Conservation (phyloP, 164 flowering plant genomes). For the Vitis rotundifolia region DNA sequence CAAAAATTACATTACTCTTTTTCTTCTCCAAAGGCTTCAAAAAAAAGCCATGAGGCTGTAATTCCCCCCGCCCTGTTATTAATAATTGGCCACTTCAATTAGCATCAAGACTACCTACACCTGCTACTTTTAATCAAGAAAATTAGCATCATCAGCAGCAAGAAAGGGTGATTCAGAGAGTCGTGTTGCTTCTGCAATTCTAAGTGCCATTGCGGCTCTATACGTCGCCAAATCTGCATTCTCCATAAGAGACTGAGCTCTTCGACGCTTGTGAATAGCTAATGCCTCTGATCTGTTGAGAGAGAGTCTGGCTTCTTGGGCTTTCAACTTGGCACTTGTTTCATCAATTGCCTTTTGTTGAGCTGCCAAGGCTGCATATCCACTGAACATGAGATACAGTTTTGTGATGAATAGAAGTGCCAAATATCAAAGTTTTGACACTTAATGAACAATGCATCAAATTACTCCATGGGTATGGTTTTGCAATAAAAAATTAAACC, state of each 20-base stretch:
- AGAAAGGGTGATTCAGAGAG: constrained; percentile 26
- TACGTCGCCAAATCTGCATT: constrained; percentile 68
- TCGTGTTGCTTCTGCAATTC: constrained; percentile 59
- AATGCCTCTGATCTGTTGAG: constrained; percentile 33
- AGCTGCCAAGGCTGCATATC: constrained; percentile 28
- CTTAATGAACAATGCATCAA: too few species aligned
- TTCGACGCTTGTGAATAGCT: constrained; percentile 56
- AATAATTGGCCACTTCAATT: constrained; percentile 7
- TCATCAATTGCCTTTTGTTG: constrained; percentile 31
- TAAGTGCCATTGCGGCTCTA: constrained; percentile 65
- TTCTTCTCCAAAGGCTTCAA: constrained; percentile 15
- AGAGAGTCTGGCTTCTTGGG: constrained; percentile 50
- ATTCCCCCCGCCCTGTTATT: constrained; percentile 1
- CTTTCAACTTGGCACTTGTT: constrained; percentile 32
- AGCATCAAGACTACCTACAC: neutral
- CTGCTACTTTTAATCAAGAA: constrained; percentile 21
- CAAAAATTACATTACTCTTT: constrained; percentile 27
- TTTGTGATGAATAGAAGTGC: neutral
- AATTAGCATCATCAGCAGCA: constrained; percentile 13
- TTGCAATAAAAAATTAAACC: too few species aligned
- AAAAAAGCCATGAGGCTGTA: constrained; percentile 18
- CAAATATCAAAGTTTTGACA: neutral
- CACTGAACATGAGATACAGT: neutral
- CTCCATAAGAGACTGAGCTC: constrained; percentile 70
- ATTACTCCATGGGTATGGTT: too few species aligned